Base-by-base conservation (phyloP, 148 eudicot genomes). In the Cornus suecica region DNA sequence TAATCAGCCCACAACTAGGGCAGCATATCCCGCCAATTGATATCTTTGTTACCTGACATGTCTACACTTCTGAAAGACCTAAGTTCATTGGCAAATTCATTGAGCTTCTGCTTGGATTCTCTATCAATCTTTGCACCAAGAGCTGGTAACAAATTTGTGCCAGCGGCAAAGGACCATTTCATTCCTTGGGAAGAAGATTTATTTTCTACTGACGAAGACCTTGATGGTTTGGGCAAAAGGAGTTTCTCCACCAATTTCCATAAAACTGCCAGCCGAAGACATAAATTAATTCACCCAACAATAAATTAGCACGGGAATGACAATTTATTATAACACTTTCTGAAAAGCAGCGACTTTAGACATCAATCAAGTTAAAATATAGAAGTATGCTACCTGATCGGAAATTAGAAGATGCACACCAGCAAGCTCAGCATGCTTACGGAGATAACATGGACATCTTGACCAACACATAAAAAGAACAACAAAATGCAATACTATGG, bases 221-320 rank as follows among this genome's bases (percentile, higher is more conserved):
- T 86, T 65, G 82, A 11, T 66, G 80, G 81, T 80, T 91, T 88
- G 37, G 97, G 99, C 71, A 77, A 74, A 71, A 90, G 79, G 28
- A 95, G 23, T 78, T 87, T 93, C 80, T 82, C 92, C 84, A 85
- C 88, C 86, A 95, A 76, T 78, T 93, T 95, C 97, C 98, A 92
- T 79, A 95, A 61, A 88, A 95, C 98, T 93, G 98, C 88, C 81
- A 90, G 79, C 97, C 93, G 94, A 93, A 88, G 79, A 83, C 32
- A 70, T 30, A 78, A 81, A 82, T 94, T 85, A 94, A 92, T 80
- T 69, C 75, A 83, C 80, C 75, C 75, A 71, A 74, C 20, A 16
- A 48, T 11, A 48, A 16, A 16, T 16, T 48, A 48, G 4, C 2
- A 48, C 54, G 15, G 54, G 54, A 16, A 48, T 48, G 54, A 48